A percentile compares a stretch with the other conserved stretches of the same genome.
Conservation (phyloP, 2,329 filamentous ascomycete genomes). For the Colletotrichum sp. region DNA sequence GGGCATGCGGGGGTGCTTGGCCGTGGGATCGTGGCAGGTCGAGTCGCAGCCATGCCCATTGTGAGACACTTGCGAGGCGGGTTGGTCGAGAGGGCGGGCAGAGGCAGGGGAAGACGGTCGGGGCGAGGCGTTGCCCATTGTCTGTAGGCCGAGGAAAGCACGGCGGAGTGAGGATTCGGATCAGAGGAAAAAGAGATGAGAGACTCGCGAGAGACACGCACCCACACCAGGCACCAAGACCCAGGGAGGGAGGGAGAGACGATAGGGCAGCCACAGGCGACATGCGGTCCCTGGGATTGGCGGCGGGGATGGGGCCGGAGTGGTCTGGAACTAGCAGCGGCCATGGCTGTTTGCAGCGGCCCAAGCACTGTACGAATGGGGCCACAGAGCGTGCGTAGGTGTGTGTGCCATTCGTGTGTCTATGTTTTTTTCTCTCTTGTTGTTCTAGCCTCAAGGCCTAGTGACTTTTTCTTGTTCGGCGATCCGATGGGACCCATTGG, state of each 20-base stretch:
- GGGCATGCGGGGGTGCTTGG: neutral
- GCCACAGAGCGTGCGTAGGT: neutral
- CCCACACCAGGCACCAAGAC: neutral
- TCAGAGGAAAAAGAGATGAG: neutral
- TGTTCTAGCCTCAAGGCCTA: neutral
- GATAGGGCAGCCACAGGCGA: neutral
- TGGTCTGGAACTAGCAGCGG: neutral
- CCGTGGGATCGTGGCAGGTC: neutral
- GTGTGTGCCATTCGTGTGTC: neutral
- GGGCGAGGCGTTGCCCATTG: neutral
- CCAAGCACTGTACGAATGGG: neutral
- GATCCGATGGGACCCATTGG: neutral
- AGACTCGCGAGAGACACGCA: neutral
- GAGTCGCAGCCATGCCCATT: slow-evolving; percentile 2
- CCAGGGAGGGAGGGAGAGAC: neutral
- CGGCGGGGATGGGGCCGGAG: neutral
- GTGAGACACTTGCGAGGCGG: slow-evolving; percentile 9
- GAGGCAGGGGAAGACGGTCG: neutral
- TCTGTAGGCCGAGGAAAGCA: neutral
- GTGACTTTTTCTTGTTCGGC: neutral
- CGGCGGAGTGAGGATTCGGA: neutral
- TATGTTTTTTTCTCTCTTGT: neutral
- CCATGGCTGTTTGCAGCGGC: slow-evolving; percentile 1
- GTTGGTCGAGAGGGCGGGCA: neutral
- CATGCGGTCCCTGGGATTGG: neutral